Base-by-base conservation (phyloP, 2,329 filamentous ascomycete species). In the Colletotrichum sp. region DNA sequence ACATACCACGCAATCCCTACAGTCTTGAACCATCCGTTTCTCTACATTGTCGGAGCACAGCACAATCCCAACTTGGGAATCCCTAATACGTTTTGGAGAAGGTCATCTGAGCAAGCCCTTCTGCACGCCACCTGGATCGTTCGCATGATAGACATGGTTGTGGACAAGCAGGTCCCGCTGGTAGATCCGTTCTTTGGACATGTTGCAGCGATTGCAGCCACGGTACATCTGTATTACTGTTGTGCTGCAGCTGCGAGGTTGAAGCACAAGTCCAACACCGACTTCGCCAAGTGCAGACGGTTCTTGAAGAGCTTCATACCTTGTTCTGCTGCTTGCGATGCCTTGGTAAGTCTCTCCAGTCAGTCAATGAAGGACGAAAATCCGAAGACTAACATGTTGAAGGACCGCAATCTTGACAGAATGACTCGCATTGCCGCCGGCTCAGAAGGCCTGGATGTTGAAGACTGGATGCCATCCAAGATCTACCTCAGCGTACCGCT, bases 121-220 rank as follows among this genome's bases (percentile, higher is more conserved):
- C 79, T 89, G 4, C 88, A 90, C 62, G 84, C 86, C 3, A 90
- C 88, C 0, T 90, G 88, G 88, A 85, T 89, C 54, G 87, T 87
- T 16, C 84, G 88, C 5, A 84, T 90, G 78, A 88, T 90, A 47
- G 87, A 89, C 62, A 89, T 89, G 87, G 85, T 88, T 2, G 81
- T 85, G 2, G 86, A 88, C 69, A 88, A 88, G 79, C 83, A 86
- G 66, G 80, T 89, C 12, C 83, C 83, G 6, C 80, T 89, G 9
- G 84, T 84, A 5, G 87, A 89, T 75, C 87, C 87, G 0, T 89
- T 89, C 77, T 87, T 89, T 38, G 87, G 86, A 0, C 87, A 89
- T 57, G 84, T 83, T 3, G 86, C 87, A 1, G 87, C 87, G 5
- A 88, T 89, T 43, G 87, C 88, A 1, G 87, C 87, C 0, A 89